These are phyloP conservation scores for Ceratobasidium sp. DNA, from an alignment of 1,284 basidiomycete genomes.

Conservation along the genomic window DNA sequence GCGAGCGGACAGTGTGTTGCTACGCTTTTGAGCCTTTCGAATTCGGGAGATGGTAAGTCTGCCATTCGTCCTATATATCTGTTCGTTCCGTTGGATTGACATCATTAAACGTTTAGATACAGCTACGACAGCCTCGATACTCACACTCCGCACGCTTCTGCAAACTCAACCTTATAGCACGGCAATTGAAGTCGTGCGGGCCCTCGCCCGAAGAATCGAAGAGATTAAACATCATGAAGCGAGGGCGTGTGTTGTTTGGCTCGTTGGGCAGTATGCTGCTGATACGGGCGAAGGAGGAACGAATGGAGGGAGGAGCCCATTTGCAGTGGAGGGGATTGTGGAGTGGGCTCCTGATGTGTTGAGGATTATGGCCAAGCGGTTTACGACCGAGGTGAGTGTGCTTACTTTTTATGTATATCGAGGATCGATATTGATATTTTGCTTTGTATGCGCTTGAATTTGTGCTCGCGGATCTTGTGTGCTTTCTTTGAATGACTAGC, in stretches of 20 bases:
- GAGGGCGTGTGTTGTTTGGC: conserved; percentile 86
- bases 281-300: conserved; percentile 42
- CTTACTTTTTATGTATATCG: neutral
- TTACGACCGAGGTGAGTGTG: conserved; percentile 70
- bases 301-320: conserved; percentile 50
- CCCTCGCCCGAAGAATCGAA: conserved; percentile 78
- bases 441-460: neutral
- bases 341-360: conserved; percentile 88
- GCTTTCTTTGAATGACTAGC: too few relatives aligned
- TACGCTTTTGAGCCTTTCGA: conserved; percentile 79
- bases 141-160: conserved; percentile 86
- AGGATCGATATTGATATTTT: neutral
- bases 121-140: conserved; percentile 79
- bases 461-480: neutral
- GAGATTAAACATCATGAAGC: conserved; percentile 82
- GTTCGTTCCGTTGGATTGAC: conserved; percentile 30
- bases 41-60: conserved; percentile 68
- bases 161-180: conserved; percentile 65
- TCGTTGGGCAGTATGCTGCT: conserved; percentile 85
- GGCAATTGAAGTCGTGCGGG: conserved; percentile 65
- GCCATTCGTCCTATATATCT: neutral
- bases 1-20: conserved; percentile 76
- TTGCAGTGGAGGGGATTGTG: conserved; percentile 57
- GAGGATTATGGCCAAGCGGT: conserved; percentile 77
- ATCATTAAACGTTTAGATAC: conserved; percentile 60